These are phyloP conservation scores for Russula emetica DNA, from an alignment of 768 basidiomycete species.

Conservation along the genomic window DNA sequence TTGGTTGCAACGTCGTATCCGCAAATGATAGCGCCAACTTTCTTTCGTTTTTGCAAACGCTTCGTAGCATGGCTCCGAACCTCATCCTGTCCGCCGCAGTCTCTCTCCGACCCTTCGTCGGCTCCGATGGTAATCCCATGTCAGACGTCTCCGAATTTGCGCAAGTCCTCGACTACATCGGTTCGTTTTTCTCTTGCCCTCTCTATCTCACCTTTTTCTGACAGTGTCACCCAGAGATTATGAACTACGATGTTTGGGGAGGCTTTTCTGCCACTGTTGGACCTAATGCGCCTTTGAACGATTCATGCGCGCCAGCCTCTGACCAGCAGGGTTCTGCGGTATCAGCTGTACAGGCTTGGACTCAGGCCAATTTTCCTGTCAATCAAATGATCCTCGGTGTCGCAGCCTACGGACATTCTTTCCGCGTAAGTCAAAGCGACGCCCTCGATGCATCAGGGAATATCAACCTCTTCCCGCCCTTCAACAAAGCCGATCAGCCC, in stretches of 20 bases:
- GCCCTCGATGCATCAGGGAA: constrained; percentile 37
- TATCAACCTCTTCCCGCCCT: constrained; percentile 51
- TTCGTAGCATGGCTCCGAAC: background rate
- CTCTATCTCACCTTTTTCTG: background rate
- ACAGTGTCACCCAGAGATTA: constrained; percentile 1
- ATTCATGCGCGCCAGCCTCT: constrained; percentile 11
- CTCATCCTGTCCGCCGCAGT: constrained; percentile 14
- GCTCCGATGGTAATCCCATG: background rate
- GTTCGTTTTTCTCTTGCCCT: background rate
- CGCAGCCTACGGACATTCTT: constrained; percentile 81
- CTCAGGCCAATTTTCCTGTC: constrained; percentile 16
- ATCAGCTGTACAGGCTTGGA: constrained; percentile 23
- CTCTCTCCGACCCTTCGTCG: background rate
- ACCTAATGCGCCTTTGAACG: constrained; percentile 26
- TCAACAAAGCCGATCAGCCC: constrained; percentile 42
- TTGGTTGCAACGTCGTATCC: constrained; percentile 16
- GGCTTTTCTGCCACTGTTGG: constrained; percentile 8
- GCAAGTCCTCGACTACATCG: constrained; percentile 25
- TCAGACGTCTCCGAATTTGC: constrained; percentile 18
- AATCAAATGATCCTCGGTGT: constrained; percentile 78
- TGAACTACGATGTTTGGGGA: constrained; percentile 28
- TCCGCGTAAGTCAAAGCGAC: constrained; percentile 37
- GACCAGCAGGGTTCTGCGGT: constrained; percentile 8
- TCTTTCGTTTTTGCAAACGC: constrained; percentile 10
- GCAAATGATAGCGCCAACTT: constrained; percentile 8